Percentiles rank a stretch among this genome's conserved stretches.
Evolutionary conservation across 208 protist genomes (phyloP).

Genomic region (Leptomonas pyrrhocoris): DNA sequence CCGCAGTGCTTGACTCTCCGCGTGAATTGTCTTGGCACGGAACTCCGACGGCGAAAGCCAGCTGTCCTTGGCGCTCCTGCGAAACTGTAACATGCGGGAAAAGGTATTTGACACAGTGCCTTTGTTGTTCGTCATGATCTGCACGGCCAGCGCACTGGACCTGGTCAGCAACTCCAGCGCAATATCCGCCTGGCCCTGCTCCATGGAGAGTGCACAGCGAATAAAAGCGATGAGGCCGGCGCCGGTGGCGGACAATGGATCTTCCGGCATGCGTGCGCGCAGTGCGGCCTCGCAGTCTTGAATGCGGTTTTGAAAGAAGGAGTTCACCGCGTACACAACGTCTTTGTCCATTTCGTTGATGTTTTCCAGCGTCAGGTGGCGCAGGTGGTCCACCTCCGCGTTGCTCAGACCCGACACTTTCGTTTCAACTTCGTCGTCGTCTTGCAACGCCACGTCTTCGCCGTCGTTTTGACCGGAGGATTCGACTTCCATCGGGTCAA

Average conservation of each 20-base stretch:
- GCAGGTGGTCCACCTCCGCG: conserved; percentile 32
- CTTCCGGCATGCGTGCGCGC: conserved; percentile 13
- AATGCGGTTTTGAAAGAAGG: conserved; percentile 68
- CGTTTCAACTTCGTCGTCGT: neutral
- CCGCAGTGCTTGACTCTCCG: conserved; percentile 49
- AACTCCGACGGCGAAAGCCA: conserved; percentile 50
- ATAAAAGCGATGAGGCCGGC: conserved; percentile 46
- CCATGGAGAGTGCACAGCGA: conserved; percentile 58
- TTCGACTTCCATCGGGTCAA: conserved; percentile 1
- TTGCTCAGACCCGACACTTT: conserved; percentile 24
- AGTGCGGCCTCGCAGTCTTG: conserved; percentile 57
- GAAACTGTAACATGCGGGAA: conserved; percentile 32
- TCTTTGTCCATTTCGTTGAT: conserved; percentile 45
- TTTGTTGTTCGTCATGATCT: conserved; percentile 33
- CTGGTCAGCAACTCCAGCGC: conserved; percentile 41
- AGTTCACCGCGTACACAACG: conserved; percentile 28
- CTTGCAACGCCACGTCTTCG: neutral
- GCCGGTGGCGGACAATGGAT: conserved; percentile 48
- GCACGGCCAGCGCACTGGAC: conserved; percentile 41
- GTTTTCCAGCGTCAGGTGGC: conserved; percentile 32
- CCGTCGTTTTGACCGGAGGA: conserved; percentile 7
- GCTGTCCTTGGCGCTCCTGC: conserved; percentile 22
- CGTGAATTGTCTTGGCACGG: conserved; percentile 57
- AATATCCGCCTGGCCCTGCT: conserved; percentile 43
- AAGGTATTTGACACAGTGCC: conserved; percentile 29